Evolutionary conservation across 768 basidiomycete genomes (phyloP).

Genomic region (Aureoboletus auriporus): DNA sequence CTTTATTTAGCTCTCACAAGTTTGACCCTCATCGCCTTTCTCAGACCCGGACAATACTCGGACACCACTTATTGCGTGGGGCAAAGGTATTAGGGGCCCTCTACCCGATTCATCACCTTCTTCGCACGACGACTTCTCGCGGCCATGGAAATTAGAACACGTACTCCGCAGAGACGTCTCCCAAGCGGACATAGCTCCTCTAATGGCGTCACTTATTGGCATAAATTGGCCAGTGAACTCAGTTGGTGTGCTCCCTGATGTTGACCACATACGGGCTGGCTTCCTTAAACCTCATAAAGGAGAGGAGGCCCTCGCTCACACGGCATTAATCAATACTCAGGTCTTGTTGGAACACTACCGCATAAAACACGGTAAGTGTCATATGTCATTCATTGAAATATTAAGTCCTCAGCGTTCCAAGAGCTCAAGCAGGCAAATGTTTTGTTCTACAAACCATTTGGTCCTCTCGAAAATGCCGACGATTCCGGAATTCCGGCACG

Average conservation of each 20-base stretch:
- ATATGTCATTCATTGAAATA: not conserved
- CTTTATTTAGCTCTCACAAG: not conserved
- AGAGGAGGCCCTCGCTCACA: conserved; percentile 47
- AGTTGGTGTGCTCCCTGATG: conserved; percentile 77
- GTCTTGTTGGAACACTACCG: conserved; percentile 75
- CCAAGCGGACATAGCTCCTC: conserved; percentile 76
- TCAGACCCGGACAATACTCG: conserved; percentile 84
- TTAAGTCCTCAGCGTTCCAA: conserved; percentile 24
- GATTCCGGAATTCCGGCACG: conserved; percentile 32
- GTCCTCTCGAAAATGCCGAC: conserved; percentile 37
- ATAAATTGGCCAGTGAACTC: conserved; percentile 77
- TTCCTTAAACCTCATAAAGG: conserved; percentile 48
- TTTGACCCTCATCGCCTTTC: conserved; percentile 3
- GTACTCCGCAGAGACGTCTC: conserved; percentile 70
- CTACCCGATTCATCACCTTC: conserved; percentile 48
- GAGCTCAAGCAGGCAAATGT: conserved; percentile 58
- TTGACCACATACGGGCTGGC: conserved; percentile 55
- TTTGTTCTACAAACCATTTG: conserved; percentile 62
- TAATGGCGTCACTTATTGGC: conserved; percentile 75
- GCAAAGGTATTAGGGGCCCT: conserved; percentile 71
- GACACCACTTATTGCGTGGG: conserved; percentile 83
- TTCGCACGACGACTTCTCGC: conserved; percentile 70
- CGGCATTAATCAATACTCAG: conserved; percentile 62
- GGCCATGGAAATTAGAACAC: conserved; percentile 55
- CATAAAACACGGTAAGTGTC: conserved; percentile 63